Conservation (phyloP, 2,329 filamentous ascomycete species). For the Fusarium albosuccineum region DNA sequence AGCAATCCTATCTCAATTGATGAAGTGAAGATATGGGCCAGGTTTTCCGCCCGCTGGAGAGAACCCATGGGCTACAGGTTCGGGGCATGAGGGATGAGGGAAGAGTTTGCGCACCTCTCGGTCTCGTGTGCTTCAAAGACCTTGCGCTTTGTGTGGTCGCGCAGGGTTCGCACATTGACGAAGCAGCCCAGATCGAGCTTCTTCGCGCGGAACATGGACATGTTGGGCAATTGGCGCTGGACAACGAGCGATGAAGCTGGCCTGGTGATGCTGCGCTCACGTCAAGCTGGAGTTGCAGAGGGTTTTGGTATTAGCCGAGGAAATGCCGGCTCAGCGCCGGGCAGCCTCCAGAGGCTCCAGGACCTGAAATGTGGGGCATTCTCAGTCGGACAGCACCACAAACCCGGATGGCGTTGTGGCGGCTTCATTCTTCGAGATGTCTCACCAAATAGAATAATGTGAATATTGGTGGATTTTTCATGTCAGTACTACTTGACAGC, state of each 20-base stretch:
- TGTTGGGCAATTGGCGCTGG: slow-evolving; percentile 57
- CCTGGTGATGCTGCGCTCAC: slow-evolving; percentile 23
- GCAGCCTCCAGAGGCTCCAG: not conserved
- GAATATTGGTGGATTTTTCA: too few relatives aligned
- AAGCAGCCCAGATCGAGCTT: slow-evolving; percentile 91
- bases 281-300: slow-evolving; percentile 19
- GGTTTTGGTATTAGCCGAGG: slow-evolving; percentile 28
- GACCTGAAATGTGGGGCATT: not conserved
- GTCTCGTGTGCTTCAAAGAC: slow-evolving; percentile 89
- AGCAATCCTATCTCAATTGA: not conserved
- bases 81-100: not conserved
- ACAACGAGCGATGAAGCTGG: slow-evolving; percentile 33
- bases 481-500: too few relatives aligned
- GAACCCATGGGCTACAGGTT: not conserved
- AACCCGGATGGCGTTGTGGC: too few relatives aligned
- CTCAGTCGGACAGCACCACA: not conserved
- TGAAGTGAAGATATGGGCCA: too few relatives aligned
- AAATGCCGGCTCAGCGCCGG: not conserved
- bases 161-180: slow-evolving; percentile 86
- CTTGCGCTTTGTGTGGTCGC: slow-evolving; percentile 97
- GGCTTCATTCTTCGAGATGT: too few relatives aligned
- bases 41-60: not conserved
- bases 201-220: slow-evolving; percentile 91
- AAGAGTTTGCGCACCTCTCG: slow-evolving; percentile 75
- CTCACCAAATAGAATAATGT: too few relatives aligned